A percentile compares a stretch with the other conserved stretches of the same genome.
phyloP scores from a whole-genome alignment of 2,329 filamentous ascomycete genomes.

The Lecanosticta acicola region DNA sequence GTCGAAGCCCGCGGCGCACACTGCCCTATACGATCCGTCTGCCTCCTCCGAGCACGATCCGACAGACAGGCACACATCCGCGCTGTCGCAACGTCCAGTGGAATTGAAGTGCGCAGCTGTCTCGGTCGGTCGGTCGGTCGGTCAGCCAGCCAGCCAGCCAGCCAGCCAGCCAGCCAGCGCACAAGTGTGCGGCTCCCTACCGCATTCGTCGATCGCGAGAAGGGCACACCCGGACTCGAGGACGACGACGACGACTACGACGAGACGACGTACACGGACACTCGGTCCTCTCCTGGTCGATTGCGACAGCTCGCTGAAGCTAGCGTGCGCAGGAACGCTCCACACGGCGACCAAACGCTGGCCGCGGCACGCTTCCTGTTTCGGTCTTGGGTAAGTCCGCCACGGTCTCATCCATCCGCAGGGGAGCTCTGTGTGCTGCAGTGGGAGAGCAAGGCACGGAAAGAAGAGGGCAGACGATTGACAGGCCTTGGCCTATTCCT shows the following conservation, averaged over 20 bases:
- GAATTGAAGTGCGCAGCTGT: too few relatives aligned
- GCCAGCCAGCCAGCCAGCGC: not conserved
- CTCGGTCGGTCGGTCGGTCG: not conserved
- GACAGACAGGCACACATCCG: too few relatives aligned
- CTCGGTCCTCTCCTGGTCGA: not conserved
- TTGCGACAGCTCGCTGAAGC: too few relatives aligned
- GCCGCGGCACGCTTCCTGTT: constrained; percentile 1
- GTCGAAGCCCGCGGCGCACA: too few relatives aligned
- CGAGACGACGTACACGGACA: not conserved
- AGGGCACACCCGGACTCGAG: not conserved
- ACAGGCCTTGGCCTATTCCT: not conserved
- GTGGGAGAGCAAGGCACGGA: too few relatives aligned
- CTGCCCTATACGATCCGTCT: too few relatives aligned
- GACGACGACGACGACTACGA: not conserved
- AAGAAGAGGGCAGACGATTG: too few relatives aligned
- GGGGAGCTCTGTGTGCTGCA: constrained; percentile 1
- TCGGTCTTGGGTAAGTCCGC: constrained; percentile 9
- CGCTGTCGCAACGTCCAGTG: too few relatives aligned
- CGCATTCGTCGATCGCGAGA: not conserved
- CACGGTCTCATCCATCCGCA: constrained; percentile 5
- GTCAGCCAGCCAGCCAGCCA: not conserved
- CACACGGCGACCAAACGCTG: not conserved
- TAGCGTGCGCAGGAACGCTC: too few relatives aligned
- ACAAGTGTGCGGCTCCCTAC: not conserved
- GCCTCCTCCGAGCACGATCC: too few relatives aligned